Evolutionary conservation across 148 eudicot species (phyloP), one percentile per base, ranked within the genome.

Genomic region (Vaccinium vitisidaea): DNA sequence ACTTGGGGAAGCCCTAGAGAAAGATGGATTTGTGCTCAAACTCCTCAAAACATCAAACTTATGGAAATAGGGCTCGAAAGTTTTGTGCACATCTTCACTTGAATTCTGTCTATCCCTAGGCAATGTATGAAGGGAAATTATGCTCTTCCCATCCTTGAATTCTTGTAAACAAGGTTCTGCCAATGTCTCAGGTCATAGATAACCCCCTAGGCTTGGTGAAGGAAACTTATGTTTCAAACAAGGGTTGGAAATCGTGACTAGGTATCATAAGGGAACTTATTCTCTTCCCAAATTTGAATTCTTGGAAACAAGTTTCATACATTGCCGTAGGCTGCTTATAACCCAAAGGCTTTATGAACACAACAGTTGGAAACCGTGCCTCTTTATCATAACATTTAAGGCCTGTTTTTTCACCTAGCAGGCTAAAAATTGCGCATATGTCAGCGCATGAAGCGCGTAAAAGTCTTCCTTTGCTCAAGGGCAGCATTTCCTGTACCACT

Each of bases 151-250:
- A 15, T 30, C 46, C 32, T 14, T 32, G 32, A 71, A 15, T 71
- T 36, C n/a, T 46, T 19, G 49, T 46, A 39, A 7, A 32, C 50
- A 30, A 74, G 77, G 50, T 74, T 14, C 43, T 9, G 39, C 3
- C 39, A 74, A 4, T 32, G 46, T 9, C 77, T 39, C 46, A 7
- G 10, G 46, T 19, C 2, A 12, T 74, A 18, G 18, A 16, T 30
- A 74, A 5, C 5, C 32, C 39, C 14, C 15, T 69, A 32, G 77
- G 49, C 49, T 39, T 74, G 48, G 46, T 39, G 52, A 74, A 39
- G 77, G n/a, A 39, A 39, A 74, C 19, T 74, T 74, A 74, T 74
- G 43, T 74, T 74, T 74, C 77, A 13, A 16, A 39, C 77, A 39
- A 39, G 1, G 3, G n/a, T 74, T 16, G 19, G 19, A 74, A 74